A percentile compares a stretch with the other conserved stretches of the same genome.
Evolutionary conservation across 495 filamentous ascomycete species (phyloP).

Genomic region (Hypoxylon intermedium): DNA sequence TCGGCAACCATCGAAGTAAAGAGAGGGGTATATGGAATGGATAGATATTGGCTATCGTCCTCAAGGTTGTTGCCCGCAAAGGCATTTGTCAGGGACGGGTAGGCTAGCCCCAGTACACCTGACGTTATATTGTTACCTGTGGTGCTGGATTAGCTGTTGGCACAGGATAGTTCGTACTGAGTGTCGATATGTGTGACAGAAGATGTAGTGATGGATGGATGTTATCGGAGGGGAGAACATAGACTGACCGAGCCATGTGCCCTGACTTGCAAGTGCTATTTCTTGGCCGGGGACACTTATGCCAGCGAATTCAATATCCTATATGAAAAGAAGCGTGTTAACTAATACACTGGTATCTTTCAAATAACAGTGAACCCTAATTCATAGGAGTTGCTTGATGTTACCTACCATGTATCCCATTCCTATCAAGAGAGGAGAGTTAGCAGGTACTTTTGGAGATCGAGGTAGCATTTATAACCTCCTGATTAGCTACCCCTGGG

Average conservation of each 20-base stretch:
- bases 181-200: too few relatives aligned
- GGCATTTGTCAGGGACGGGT: slow-evolving; percentile 52
- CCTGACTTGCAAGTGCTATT: slow-evolving; percentile 55
- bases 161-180: too few relatives aligned
- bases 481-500: not conserved
- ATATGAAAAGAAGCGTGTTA: not conserved
- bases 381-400: not conserved
- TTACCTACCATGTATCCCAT: slow-evolving; percentile 19
- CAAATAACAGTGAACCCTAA: not conserved
- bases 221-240: slow-evolving; percentile 3
- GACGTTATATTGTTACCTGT: slow-evolving; percentile 51
- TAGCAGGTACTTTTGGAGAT: not conserved
- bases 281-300: slow-evolving; percentile 62
- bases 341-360: not conserved
- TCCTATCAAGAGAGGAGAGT: not conserved
- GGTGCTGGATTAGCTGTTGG: too few relatives aligned
- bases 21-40: slow-evolving; percentile 60
- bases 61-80: slow-evolving; percentile 34
- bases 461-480: too few relatives aligned
- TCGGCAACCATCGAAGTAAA: slow-evolving; percentile 64
- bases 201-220: not conserved
- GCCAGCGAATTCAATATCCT: slow-evolving; percentile 63
- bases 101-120: slow-evolving; percentile 69
- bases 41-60: slow-evolving; percentile 39
- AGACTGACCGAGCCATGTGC: slow-evolving; percentile 53